Evolutionary conservation across 169 alveolate genomes (phyloP), one percentile per base, ranked within the genome.

Genomic region (Amoebophrya sp.): DNA sequence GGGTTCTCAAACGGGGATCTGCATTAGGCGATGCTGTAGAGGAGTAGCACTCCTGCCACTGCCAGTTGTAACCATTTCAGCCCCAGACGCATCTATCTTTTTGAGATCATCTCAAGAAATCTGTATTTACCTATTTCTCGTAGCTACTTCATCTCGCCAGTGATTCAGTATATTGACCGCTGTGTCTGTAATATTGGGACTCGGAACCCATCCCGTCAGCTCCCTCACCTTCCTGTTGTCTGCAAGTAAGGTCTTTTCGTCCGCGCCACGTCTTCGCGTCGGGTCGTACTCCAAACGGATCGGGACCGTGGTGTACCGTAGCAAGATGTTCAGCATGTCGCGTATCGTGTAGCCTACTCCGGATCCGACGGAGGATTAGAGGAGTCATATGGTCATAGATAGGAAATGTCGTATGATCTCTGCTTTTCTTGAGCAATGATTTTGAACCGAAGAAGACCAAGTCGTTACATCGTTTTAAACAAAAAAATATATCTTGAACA

Each of bases 141-240:
- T 65, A 10, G 92, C 77, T 0, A 90, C 92, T 41, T 90, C 92
- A 23, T 65, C 47, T n/a, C 92, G 34, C 92, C 92, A 90, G 78
- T 90, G 65, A 0, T 90, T 12, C 3, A 90, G 92, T 36, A 90
- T 65, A 38, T 90, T 65, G 39, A 33, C 0, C 24, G 65, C 92
- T 29, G 92, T 90, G n/a, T 40, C 76, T n/a, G 41, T 53, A 24
- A 90, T 90, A 2, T 90, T 65, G 26, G 53, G 53, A 54, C 38
- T 65, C 6, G 92, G 92, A 24, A n/a, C 33, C 92, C 92, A 90
- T 23, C 92, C 92, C 1, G 92, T 90, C 41, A 90, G 78, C 29
- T 90, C 36, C 29, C 92, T 77, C 40, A 90, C 34, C 78, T 90
- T 90, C 26, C 53, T 6, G 92, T 90, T 90, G 78, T 90, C 78